phyloP scores from a whole-genome alignment of 176 grass and related monocot genomes.

The Triticum turgidum region DNA sequence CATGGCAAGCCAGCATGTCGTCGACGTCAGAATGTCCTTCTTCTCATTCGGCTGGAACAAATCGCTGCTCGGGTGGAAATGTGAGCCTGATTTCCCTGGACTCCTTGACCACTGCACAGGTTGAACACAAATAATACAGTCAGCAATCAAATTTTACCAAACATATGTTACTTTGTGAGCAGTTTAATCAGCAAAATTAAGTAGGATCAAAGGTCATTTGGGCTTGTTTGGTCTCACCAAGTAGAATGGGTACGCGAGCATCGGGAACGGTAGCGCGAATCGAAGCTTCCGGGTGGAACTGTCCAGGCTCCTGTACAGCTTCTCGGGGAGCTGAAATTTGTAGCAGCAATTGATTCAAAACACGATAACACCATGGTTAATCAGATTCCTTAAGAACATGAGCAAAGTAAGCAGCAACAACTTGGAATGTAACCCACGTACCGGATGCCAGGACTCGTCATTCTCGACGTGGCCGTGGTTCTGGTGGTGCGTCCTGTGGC shows the following conservation, averaged over 20 bases:
- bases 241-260: slow-evolving; percentile 76
- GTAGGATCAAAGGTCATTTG: not conserved
- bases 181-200: not conserved
- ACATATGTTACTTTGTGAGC: not conserved
- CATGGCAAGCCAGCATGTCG: slow-evolving; percentile 60
- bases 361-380: not conserved
- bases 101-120: slow-evolving; percentile 53
- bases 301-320: slow-evolving; percentile 54
- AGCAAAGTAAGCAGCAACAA: not conserved
- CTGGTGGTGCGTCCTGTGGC: slow-evolving; percentile 95
- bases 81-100: slow-evolving; percentile 61
- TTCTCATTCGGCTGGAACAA: slow-evolving; percentile 59
- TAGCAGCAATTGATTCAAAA: not conserved
- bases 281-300: slow-evolving; percentile 41
- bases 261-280: slow-evolving; percentile 59
- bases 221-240: slow-evolving; percentile 29
- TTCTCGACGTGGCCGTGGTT: slow-evolving; percentile 87
- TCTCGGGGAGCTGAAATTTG: slow-evolving; percentile 52
- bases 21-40: slow-evolving; percentile 63
- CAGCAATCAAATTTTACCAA: not conserved
- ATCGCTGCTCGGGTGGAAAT: slow-evolving; percentile 64
- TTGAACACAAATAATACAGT: not conserved
- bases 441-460: slow-evolving; percentile 69
- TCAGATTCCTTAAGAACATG: not conserved
- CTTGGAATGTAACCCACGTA: slow-evolving; percentile 3